Percentiles rank a stretch among this genome's conserved stretches.
Evolutionary conservation across 495 filamentous ascomycete genomes (phyloP).

Genomic region (Poronia punctata): DNA sequence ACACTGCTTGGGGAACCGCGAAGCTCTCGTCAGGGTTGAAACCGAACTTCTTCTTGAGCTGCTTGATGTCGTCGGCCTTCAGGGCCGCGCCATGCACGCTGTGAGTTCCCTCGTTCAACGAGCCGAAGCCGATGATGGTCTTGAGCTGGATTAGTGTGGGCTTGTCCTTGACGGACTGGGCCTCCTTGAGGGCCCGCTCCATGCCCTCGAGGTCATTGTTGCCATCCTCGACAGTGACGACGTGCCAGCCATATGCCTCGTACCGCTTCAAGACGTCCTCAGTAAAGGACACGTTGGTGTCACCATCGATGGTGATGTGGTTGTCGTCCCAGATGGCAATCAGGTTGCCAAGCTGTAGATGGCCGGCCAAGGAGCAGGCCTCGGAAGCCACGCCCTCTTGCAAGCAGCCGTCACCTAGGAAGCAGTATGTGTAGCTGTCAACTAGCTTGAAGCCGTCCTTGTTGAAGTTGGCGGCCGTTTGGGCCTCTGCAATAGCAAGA

Average conservation of each 20-base stretch:
- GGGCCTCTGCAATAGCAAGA: slow-evolving; percentile 91
- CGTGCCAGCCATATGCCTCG: slow-evolving; percentile 97
- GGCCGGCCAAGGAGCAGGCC: slow-evolving; percentile 86
- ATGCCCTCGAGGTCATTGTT: slow-evolving; percentile 85
- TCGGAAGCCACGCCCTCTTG: slow-evolving; percentile 97
- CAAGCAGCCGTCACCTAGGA: slow-evolving; percentile 97
- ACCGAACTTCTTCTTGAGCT: slow-evolving; percentile 88
- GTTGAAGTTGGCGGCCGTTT: slow-evolving; percentile 88
- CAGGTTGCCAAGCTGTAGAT: slow-evolving; percentile 94
- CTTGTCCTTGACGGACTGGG: slow-evolving; percentile 87
- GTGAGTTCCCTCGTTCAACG: slow-evolving; percentile 83
- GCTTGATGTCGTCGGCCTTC: slow-evolving; percentile 85
- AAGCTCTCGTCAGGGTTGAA: slow-evolving; percentile 94
- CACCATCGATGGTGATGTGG: slow-evolving; percentile 89
- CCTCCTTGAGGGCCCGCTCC: slow-evolving; percentile 78
- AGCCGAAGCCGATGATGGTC: slow-evolving; percentile 97
- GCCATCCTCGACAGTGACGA: slow-evolving; percentile 76
- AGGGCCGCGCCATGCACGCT: slow-evolving; percentile 94
- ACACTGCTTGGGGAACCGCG: slow-evolving; percentile 89
- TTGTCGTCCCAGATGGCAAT: slow-evolving; percentile 98
- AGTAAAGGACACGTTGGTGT: slow-evolving; percentile 92
- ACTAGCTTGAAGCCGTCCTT: slow-evolving; percentile 88
- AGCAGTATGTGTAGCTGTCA: slow-evolving; percentile 93
- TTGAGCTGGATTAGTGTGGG: slow-evolving; percentile 94
- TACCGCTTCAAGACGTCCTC: slow-evolving; percentile 95